Evolutionary conservation across 2,329 filamentous ascomycete genomes (phyloP), one percentile per base, ranked within the genome.

Genomic region (Ophiostoma sp.): DNA sequence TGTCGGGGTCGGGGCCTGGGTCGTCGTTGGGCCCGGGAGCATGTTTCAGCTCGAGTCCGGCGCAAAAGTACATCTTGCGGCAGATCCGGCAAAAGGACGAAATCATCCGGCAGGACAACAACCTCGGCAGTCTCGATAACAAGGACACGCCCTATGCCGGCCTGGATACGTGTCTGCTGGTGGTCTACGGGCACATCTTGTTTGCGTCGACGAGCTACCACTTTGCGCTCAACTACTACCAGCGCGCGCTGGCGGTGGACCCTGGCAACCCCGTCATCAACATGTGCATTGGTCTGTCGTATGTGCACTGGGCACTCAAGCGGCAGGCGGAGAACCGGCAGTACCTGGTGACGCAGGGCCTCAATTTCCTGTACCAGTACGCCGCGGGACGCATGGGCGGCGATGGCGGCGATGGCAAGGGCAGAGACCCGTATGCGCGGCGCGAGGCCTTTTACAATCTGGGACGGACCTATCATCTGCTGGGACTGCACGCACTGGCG

Each of bases 1-100:
- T 87, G 52, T 33, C 36, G 10, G 39, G 36, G 5, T 44, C 65
- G 20, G 65, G 36, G 1, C 36, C 65, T 10, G 65, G 65, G 11
- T 41, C 65, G 6, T 5, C 36, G 5, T 13, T 48, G n/a, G 65
- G 65, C 4, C 65, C 65, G n/a, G 65, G 65, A 4, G 86, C 88
- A 39, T 92, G 90, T 83, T 97, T 94, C 79, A 90, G 90, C 68
- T 90, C 90, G 2, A 91, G 92, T 0, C 89, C 92, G 0, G 89
- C 90, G 27, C 93, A 97, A 79, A 98, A 98, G 78, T 96, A 92
- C 77, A 89, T 98, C 76, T 84, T 97, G 71, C 89, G 95, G 4
- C 93, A 96, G 79, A 92, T 99, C 79, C 96, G 96, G 78, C 88
- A 89, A 3, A 91, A 96, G 82, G 95, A 99, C 78, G 90, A 86